A percentile compares a stretch with the other conserved stretches of the same genome.
Conservation (phyloP, 1,284 basidiomycete species). For the Pterulicium gracile region DNA sequence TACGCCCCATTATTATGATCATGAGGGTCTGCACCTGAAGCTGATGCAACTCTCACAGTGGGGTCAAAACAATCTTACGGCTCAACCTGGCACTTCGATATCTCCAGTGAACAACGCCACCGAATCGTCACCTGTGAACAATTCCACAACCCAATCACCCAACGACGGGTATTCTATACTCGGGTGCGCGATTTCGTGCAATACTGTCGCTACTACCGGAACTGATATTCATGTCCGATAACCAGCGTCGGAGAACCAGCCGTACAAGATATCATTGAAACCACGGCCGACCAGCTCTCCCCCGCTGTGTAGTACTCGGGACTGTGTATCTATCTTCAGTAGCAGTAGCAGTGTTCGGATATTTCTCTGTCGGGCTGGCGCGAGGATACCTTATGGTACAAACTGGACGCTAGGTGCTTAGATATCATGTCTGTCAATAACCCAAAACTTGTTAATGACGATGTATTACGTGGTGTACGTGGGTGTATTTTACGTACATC, state of each 20-base stretch:
- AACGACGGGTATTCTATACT: constrained; percentile 50
- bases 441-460: neutral
- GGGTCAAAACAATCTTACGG: constrained; percentile 38
- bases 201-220: too few species aligned
- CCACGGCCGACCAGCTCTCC: too few species aligned
- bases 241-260: too few species aligned
- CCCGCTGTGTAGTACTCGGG: too few species aligned
- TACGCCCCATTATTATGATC: constrained; percentile 12
- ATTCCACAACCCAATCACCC: constrained; percentile 37
- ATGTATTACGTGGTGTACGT: neutral
- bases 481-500: neutral
- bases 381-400: too few species aligned
- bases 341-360: too few species aligned
- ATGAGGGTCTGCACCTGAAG: constrained; percentile 2
- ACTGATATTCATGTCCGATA: too few species aligned
- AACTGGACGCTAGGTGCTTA: too few species aligned
- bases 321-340: too few species aligned
- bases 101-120: constrained; percentile 23
- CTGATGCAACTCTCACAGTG: constrained; percentile 25
- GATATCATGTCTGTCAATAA: neutral
- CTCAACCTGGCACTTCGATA: constrained; percentile 29
- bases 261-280: too few species aligned
- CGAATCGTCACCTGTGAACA: constrained; percentile 18
- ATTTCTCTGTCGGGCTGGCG: neutral
- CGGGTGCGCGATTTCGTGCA: constrained; percentile 14